phyloP scores from a whole-genome alignment of 179 eudicot genomes.

The Beta macrorhiza region DNA sequence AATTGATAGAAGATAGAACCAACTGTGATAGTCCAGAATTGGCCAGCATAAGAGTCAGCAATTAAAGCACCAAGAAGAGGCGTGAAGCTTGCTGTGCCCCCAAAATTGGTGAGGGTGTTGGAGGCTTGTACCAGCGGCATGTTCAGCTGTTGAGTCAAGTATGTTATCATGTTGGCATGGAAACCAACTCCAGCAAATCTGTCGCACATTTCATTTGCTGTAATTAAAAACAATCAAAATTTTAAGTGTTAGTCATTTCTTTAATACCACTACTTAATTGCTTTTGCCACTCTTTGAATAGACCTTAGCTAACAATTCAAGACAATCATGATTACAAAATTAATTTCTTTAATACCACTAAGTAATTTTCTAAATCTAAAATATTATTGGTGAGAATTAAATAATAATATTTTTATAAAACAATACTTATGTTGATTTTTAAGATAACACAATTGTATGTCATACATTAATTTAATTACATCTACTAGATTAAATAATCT shows the following conservation, averaged over 20 bases:
- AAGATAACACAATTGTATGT: too few species aligned
- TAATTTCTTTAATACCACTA: too few species aligned
- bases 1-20: constrained; percentile 57
- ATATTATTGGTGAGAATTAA: too few species aligned
- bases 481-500: too few species aligned
- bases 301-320: too few species aligned
- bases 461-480: too few species aligned
- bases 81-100: constrained; percentile 53
- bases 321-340: too few species aligned
- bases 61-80: constrained; percentile 60
- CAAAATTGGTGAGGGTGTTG: constrained; percentile 55
- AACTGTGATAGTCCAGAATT: constrained; percentile 55
- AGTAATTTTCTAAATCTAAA: too few species aligned
- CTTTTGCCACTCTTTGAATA: too few species aligned
- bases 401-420: too few species aligned
- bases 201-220: constrained; percentile 67
- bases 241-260: background rate
- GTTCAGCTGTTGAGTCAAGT: constrained; percentile 54
- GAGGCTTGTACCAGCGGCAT: constrained; percentile 61
- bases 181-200: constrained; percentile 55
- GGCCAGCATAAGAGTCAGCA: constrained; percentile 68
- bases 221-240: background rate
- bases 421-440: too few species aligned
- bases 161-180: constrained; percentile 61
- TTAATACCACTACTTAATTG: too few species aligned